Evolutionary conservation across 2,329 filamentous ascomycete genomes (phyloP).

Genomic region (Fusarium robinianum): DNA sequence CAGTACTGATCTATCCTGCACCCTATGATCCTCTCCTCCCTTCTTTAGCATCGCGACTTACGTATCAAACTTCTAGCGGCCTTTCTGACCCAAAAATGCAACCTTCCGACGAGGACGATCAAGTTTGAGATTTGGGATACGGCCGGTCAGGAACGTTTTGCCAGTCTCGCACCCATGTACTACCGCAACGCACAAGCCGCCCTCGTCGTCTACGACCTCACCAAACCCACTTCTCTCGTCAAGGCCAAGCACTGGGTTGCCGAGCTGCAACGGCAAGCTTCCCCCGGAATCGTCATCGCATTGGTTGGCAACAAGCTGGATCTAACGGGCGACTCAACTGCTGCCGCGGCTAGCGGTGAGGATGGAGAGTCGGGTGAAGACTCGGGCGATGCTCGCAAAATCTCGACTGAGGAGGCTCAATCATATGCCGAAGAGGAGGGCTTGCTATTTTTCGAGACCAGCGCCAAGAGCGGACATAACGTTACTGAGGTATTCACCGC

Average conservation of each 20-base stretch:
- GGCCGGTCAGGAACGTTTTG: conserved; percentile 95
- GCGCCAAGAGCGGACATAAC: conserved; percentile 93
- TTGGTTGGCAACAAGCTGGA: conserved; percentile 97
- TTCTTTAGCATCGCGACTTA: conserved; percentile 21
- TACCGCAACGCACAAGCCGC: conserved; percentile 98
- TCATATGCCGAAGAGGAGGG: conserved; percentile 93
- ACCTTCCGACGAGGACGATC: conserved; percentile 88
- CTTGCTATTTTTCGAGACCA: conserved; percentile 96
- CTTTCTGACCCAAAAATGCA: conserved; percentile 98
- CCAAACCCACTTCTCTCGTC: conserved; percentile 90
- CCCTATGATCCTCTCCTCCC: conserved; percentile 3
- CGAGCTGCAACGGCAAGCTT: conserved; percentile 94
- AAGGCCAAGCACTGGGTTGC: conserved; percentile 99
- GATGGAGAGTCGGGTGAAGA: conserved; percentile 63
- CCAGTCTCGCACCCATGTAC: conserved; percentile 97
- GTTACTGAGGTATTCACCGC: conserved; percentile 96
- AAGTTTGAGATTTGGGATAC: conserved; percentile 99
- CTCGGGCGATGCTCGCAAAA: conserved; percentile 78
- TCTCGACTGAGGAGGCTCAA: conserved; percentile 89
- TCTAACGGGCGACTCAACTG: conserved; percentile 66
- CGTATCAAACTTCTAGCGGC: conserved; percentile 64
- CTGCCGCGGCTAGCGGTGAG: conserved; percentile 49
- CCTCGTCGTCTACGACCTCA: conserved; percentile 97
- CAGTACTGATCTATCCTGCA: no score
- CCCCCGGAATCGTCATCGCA: conserved; percentile 94